phyloP scores from a whole-genome alignment of 352 stramenopile species.

The Achlya hypogyna region DNA sequence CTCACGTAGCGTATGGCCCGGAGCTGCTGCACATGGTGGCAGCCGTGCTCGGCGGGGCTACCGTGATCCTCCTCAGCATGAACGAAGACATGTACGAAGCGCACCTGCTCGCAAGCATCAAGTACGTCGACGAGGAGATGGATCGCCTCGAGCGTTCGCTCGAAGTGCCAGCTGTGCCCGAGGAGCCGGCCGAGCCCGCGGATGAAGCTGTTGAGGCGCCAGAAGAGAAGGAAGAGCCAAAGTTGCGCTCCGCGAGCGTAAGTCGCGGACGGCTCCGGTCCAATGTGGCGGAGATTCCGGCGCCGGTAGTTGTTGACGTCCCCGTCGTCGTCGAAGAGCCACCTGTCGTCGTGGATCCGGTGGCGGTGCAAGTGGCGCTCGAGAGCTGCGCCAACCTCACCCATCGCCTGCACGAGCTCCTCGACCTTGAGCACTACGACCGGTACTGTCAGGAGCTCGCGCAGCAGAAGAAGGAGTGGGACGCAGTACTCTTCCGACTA shows the following conservation, averaged over 20 bases:
- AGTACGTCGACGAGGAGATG: background rate
- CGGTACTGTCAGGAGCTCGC: conserved; percentile 4
- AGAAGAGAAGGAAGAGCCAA: background rate
- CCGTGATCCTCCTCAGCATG: conserved; percentile 48
- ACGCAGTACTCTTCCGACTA: background rate
- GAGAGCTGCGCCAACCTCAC: background rate
- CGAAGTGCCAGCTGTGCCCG: background rate
- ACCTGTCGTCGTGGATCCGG: background rate
- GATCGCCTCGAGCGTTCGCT: background rate
- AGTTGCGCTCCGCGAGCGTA: too few relatives aligned
- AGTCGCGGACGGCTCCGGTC: too few relatives aligned
- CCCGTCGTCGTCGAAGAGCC: background rate
- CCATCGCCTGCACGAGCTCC: background rate
- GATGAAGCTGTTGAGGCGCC: background rate
- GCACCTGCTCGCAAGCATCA: conserved; percentile 3
- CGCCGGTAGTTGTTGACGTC: too few relatives aligned
- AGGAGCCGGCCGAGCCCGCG: background rate
- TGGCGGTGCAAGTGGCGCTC: background rate
- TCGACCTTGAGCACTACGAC: conserved; percentile 3
- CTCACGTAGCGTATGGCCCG: conserved; percentile 32
- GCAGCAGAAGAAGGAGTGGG: background rate
- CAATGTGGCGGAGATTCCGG: too few relatives aligned
- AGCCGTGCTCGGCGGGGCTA: conserved; percentile 29
- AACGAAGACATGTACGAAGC: conserved; percentile 63
- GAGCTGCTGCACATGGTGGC: conserved; percentile 33